Base-by-base conservation (phyloP, 2,329 filamentous ascomycete genomes). In the Penicillium brevicompactum region DNA sequence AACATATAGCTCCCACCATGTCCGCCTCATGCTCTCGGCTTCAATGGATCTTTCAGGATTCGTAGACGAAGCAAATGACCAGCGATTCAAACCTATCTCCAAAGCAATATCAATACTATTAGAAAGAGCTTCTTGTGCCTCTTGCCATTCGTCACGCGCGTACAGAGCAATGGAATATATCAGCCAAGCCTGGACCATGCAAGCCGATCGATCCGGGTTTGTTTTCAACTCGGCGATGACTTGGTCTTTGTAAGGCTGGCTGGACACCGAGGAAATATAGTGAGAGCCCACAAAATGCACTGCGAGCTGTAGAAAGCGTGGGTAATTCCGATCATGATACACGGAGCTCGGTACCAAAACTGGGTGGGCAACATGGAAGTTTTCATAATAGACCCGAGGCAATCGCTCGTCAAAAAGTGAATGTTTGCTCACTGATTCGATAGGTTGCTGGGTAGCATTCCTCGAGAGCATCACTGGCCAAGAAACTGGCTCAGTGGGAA, bases 1-100 rank as follows among this genome's bases (percentile, higher is more conserved):
- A 30, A 89, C 82, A 66, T 87, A 92, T 27, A 89, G 67, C 64
- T 84, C 90, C 92, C 92, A 96, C 91, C 91, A 96, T 1, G 91
- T 96, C 57, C 92, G 80, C 30, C 91, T 83, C 84, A 90, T 89
- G 68, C 88, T 91, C 73, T 96, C 92, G 67, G 93, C 89, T 16
- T 92, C 69, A 1, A 90, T 77, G 0, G 63, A 58, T 84, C 82
- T 6, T 87, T 86, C 58, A 14, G 62, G 30, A 30, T 61, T 62
- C 13, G 62, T 45, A 11, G 69, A 62, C 1, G 64, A 49, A 8
- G 71, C 71, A 70, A 87, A 95, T 0, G 84, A 81, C 49, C 83
- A 78, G 3, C 83, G 84, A 67, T 95, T 86, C 74, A 96, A 84
- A 0, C 88, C 87, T 24, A 95, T 81, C 54, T 90, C 84, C 11